A percentile compares a stretch with the other conserved stretches of the same genome.
phyloP scores from a whole-genome alignment of 441 rosid genomes.

The Populus hybrid region DNA sequence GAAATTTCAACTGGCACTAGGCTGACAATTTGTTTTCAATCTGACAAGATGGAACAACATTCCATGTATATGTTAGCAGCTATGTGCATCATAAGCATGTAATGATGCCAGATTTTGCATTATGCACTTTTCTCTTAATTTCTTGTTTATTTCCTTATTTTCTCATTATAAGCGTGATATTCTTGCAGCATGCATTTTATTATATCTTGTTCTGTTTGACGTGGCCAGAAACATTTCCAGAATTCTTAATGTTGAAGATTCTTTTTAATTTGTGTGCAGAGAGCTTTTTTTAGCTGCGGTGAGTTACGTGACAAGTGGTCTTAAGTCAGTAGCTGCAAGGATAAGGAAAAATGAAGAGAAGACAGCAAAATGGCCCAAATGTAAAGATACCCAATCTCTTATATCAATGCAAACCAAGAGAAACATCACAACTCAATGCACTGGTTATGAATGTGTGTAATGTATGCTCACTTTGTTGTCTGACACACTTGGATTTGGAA shows the following conservation, averaged over 20 bases:
- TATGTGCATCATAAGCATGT: too few relatives aligned
- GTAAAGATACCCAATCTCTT: constrained; percentile 62
- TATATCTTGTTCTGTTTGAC: neutral
- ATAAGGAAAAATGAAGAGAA: constrained; percentile 52
- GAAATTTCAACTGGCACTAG: too few relatives aligned
- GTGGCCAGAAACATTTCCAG: neutral
- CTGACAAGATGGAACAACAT: too few relatives aligned
- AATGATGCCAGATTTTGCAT: too few relatives aligned
- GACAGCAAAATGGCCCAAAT: constrained; percentile 55
- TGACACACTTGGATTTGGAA: neutral
- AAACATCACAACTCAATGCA: constrained; percentile 39
- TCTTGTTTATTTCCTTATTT: neutral
- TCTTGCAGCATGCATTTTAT: neutral
- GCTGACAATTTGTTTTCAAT: too few relatives aligned
- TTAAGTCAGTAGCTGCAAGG: constrained; percentile 52
- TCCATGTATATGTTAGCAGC: too few relatives aligned
- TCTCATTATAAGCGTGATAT: neutral
- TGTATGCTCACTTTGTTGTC: neutral
- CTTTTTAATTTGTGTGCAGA: constrained; percentile 37
- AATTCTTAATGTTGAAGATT: neutral
- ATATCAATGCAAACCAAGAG: constrained; percentile 52
- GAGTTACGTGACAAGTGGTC: constrained; percentile 57
- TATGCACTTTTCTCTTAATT: neutral
- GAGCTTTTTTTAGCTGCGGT: constrained; percentile 44
- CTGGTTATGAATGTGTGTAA: constrained; percentile 60